phyloP scores from a whole-genome alignment of 2,329 filamentous ascomycete genomes.

The Alternaria incomplexa region DNA sequence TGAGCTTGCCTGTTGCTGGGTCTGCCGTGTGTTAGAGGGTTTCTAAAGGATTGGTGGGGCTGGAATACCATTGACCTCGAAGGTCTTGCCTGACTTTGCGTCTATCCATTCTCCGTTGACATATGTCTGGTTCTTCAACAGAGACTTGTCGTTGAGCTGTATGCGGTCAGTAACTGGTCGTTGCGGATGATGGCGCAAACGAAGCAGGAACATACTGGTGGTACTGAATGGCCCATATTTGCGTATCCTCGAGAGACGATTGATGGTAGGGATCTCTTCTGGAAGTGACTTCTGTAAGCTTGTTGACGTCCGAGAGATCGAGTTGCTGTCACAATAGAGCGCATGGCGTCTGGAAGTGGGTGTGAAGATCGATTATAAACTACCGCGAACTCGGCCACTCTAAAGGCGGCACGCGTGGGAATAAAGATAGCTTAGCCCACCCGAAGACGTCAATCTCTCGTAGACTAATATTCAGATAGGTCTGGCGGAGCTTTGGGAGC shows the following conservation, averaged over 20 bases:
- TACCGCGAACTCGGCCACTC: not conserved
- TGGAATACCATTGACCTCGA: conserved; percentile 70
- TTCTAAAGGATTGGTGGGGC: not conserved
- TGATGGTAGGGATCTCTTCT: conserved; percentile 38
- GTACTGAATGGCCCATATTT: conserved; percentile 52
- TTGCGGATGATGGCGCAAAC: not conserved
- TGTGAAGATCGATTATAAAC: conserved; percentile 7
- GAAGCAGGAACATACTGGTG: conserved; percentile 38
- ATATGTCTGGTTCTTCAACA: conserved; percentile 85
- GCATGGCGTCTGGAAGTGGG: conserved; percentile 30
- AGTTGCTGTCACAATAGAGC: conserved; percentile 40
- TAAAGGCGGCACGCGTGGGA: conserved; percentile 4
- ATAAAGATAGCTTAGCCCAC: conserved; percentile 3
- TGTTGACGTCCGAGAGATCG: conserved; percentile 41
- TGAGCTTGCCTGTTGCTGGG: conserved; percentile 79
- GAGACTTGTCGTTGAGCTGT: conserved; percentile 57
- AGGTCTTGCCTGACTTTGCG: conserved; percentile 87
- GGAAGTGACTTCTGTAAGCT: conserved; percentile 39
- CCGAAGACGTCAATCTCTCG: conserved; percentile 6
- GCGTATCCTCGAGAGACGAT: conserved; percentile 51
- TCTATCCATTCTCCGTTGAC: conserved; percentile 93
- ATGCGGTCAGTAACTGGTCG: conserved; percentile 16
- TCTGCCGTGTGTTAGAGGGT: conserved; percentile 57
- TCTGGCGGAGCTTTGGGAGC: not conserved
- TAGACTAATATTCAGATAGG: not conserved